A percentile compares a stretch with the other conserved stretches of the same genome.
Conservation (phyloP, 805 yeast genomes). For the Metschnikowia shivogae region DNA sequence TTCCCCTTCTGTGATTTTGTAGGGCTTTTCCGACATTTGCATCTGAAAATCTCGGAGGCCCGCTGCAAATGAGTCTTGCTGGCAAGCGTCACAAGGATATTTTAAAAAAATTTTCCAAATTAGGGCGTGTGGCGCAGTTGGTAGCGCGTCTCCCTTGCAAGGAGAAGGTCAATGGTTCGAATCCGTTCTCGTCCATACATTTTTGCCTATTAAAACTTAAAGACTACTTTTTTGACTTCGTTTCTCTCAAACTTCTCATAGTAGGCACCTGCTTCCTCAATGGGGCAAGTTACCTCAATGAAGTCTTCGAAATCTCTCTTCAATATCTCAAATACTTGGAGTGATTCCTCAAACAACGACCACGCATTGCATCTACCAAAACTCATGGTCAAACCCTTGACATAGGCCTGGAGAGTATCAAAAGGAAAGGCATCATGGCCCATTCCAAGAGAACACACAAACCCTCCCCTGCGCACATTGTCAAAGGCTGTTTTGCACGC, state of each 20-base stretch:
- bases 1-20: no score
- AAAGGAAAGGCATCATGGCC: conserved; percentile 56
- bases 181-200: conserved; percentile 11
- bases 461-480: conserved; percentile 53
- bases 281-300: conserved; percentile 44
- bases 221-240: conserved; percentile 52
- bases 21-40: no score
- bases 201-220: conserved; percentile 22
- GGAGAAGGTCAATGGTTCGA: conserved; percentile 50
- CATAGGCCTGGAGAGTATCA: conserved; percentile 52
- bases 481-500: conserved; percentile 52
- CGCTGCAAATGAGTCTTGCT: neutral
- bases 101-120: neutral
- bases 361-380: conserved; percentile 65
- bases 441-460: conserved; percentile 56
- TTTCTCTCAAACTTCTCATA: conserved; percentile 52
- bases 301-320: conserved; percentile 45
- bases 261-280: conserved; percentile 44
- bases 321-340: conserved; percentile 43
- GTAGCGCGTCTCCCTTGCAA: conserved; percentile 80
- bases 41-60: neutral
- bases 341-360: conserved; percentile 51
- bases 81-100: neutral
- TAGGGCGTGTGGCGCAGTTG: conserved; percentile 79
- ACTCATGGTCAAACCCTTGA: conserved; percentile 52